Evolutionary conservation across 2,329 filamentous ascomycete genomes (phyloP), one percentile per base, ranked within the genome.

Genomic region (Aspergillus pseudotamarii): DNA sequence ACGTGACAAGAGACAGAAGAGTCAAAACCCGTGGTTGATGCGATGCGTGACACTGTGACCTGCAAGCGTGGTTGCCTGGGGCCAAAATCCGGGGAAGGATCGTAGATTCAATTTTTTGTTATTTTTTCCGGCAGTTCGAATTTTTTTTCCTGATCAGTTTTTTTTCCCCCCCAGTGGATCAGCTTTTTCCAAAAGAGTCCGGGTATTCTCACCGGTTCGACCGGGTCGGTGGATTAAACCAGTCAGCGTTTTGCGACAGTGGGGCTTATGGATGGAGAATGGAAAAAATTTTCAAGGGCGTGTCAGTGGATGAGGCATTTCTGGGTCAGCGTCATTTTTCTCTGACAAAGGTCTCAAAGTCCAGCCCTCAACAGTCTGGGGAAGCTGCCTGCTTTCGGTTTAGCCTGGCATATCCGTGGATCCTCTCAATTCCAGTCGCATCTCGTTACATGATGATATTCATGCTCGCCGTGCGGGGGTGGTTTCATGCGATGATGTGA

Each of bases 51-150:
- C 45, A 32, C 9, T 57, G 60, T 54, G 30, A 58, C 45, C 48
- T 62, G 60, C 60, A 62, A 43, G 50, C 21, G 23, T 45, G 51
- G 36, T 32, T 55, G 48, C 60, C 63, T 57, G 63, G 63, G 60
- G 56, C 55, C 55, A 63, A 53, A 65, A 65, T 65, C 64, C 61
- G 64, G 64, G 64, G 61, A 63, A 63, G 58, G 53, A 12, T 54
- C 32, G 38, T 10, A 54, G 16, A 36, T 26, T 51, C 12, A 4
- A 12, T 32, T 14, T 32, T 51, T 51, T 26, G 14, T 26, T 4
- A 16, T 36, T 26, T 55, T 38, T 28, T 38, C 21, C 51, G n/a
- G 32, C 16, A 11, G 51, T n/a, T 30, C 8, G 10, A 19, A 19
- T n/a, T 19, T 41, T 53, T 34, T 53, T 32, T n/a, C 48, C 45